Percentiles rank a stretch among this genome's conserved stretches.
These are phyloP conservation scores for Bertia moriformis DNA, from an alignment of 2,329 filamentous ascomycete species.

Conservation along the genomic window DNA sequence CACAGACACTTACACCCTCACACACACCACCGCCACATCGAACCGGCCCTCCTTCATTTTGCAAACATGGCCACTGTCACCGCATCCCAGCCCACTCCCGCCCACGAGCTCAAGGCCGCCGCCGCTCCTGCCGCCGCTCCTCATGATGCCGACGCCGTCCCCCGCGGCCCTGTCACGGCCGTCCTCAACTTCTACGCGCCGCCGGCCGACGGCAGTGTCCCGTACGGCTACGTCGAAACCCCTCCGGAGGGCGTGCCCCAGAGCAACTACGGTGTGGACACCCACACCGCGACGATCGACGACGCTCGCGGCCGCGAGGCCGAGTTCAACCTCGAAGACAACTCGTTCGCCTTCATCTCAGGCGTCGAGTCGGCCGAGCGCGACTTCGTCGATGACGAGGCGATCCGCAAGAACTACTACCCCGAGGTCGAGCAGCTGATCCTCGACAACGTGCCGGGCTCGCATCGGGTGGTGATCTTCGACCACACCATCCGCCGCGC, in stretches of 20 bases:
- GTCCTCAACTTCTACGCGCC: not conserved
- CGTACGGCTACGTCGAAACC: not conserved
- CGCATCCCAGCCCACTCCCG: no score
- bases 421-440: not conserved
- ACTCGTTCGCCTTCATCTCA: not conserved
- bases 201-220: not conserved
- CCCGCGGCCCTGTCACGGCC: not conserved
- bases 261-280: not conserved
- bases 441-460: not conserved
- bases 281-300: not conserved
- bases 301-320: not conserved
- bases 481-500: constrained; percentile 43
- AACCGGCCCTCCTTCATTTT: no score
- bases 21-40: no score
- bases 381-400: not conserved
- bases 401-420: not conserved
- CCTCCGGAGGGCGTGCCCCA: not conserved
- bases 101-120: no score
- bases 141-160: not conserved
- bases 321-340: not conserved
- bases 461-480: constrained; percentile 38
- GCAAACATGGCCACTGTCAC: no score
- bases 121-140: not conserved
- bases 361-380: constrained; percentile 25
- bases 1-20: no score